Base-by-base conservation (phyloP, 192 early-diverging fungal species). In the Linnemannia schmuckeri region DNA sequence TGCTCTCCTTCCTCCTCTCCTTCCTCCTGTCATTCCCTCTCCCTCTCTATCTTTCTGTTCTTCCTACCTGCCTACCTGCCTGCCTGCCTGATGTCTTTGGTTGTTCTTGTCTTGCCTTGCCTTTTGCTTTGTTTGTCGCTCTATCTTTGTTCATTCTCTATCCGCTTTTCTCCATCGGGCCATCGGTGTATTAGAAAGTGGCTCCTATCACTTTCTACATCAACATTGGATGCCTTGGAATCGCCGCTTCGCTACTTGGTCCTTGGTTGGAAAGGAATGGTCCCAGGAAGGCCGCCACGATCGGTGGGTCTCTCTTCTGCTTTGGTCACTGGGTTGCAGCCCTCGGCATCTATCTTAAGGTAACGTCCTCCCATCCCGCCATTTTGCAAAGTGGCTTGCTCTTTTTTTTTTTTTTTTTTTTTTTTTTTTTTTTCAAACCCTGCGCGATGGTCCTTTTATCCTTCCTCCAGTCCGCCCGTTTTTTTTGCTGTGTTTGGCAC, bases 171-270 rank as follows among this genome's bases (percentile, higher is more conserved):
- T 27, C 20, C 46, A 75, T 57, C 1, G 10, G 24, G 6, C 24
- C 35, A 8, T 30, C n/a, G 40, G 33, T 61, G 42, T 42, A 61
- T 52, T 75, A 85, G 83, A 87, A 88, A 69, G 81, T 85, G 47
- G 92, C 93, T 33, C 90, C 92, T 44, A 90, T 91, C 55, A 94
- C 93, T 4, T 94, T 93, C 80, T 94, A 93, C 81, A 92, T 93
- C 82, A 90, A 92, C n/a, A 88, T 94, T 24, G 91, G 91, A 13
- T 89, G 91, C 42, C 87, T 94, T n/a, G 93, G 93, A 30, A 72
- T 92, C 40, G 90, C 92, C 3, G 92, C 90, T 17, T 92, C 93
- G 12, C 37, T 93, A 40, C 85, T 90, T 20, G 93, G 93, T 1
- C 93, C 93, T 37, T 92, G 92, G 91, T 88, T 94, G n/a, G 93